Base-by-base conservation (phyloP, 1,284 basidiomycete genomes). In the Trichosporon sp. region DNA sequence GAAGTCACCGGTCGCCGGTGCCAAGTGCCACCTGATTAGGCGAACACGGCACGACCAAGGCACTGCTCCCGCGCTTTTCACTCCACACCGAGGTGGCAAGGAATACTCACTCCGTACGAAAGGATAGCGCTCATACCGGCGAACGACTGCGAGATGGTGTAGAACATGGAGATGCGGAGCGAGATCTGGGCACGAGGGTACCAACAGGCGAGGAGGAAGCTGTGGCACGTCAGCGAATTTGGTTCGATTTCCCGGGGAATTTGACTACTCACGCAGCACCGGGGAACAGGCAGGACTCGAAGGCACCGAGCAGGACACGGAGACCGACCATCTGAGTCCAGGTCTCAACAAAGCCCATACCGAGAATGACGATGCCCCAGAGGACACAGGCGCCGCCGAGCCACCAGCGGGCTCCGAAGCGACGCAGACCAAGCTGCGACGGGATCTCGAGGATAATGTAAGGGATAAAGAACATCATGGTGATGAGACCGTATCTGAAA, bases 281-380 rank as follows among this genome's bases (percentile, higher is more conserved):
- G 34, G 76, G 79, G 76, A 82, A 82, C 69, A 83, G 78, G n/a
- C 75, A 70, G 42, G 73, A 76, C 69, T 83, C 82, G 31, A 84
- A 75, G 3, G 77, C 64, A n/a, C 84, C 85, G 32, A 85, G 75
- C 9, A 85, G 72, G 9, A 80, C 69, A n/a, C 69, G 69, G 13
- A 74, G 65, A 25, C 70, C 66, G 1, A 77, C 63, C 8, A 79
- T 70, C 25, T 73, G 67, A 0, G 32, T 44, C 66, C 78, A 83
- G 29, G 71, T 73, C 8, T 80, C 60, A 15, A 78, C 78, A 27
- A 77, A 75, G 23, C 75, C 81, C n/a, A 77, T 83, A 21, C 73
- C 70, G 2, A 75, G 69, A 7, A 72, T 74, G 67, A 83, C 74
- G 0, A 62, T 53, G 0, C 83, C 83, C 83, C 83, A 83, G 42